Conservation (phyloP, 176 grass and related monocot genomes). For the Secale cereale region DNA sequence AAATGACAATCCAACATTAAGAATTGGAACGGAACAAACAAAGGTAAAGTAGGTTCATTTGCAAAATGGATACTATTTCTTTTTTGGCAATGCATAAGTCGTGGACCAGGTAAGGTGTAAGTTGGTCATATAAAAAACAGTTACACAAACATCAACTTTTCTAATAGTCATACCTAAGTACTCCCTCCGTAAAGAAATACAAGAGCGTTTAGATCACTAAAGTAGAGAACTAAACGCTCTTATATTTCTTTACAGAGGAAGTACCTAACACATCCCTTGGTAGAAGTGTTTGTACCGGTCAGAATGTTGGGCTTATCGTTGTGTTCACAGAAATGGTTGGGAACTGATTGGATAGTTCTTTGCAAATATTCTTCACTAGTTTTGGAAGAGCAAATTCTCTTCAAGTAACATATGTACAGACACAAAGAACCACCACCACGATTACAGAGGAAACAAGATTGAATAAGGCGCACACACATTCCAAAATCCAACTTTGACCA, state of each 20-base stretch:
- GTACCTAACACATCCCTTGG: not conserved
- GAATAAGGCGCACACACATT: too few relatives aligned
- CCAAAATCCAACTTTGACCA: too few relatives aligned
- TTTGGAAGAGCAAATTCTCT: not conserved
- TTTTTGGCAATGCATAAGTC: not conserved
- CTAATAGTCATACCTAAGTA: not conserved
- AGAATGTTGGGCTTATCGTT: not conserved
- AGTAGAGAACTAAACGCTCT: too few relatives aligned
- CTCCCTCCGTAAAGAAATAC: too few relatives aligned
- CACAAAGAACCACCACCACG: not conserved
- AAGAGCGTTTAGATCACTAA: too few relatives aligned
- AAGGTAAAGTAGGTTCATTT: not conserved
- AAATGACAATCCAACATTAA: not conserved
- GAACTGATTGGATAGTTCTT: not conserved
- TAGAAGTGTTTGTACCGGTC: not conserved
- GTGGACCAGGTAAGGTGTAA: not conserved
- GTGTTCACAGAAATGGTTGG: not conserved
- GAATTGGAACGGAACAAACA: not conserved
- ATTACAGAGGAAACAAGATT: not conserved
- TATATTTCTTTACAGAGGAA: too few relatives aligned
- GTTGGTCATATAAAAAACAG: not conserved
- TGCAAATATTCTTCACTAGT: not conserved
- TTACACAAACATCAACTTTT: not conserved
- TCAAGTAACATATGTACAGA: not conserved
- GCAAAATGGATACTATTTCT: not conserved